A percentile compares a stretch with the other conserved stretches of the same genome.
These are phyloP conservation scores for Butyriboletus appendiculatus DNA, from an alignment of 1,284 basidiomycete species.

Conservation along the genomic window DNA sequence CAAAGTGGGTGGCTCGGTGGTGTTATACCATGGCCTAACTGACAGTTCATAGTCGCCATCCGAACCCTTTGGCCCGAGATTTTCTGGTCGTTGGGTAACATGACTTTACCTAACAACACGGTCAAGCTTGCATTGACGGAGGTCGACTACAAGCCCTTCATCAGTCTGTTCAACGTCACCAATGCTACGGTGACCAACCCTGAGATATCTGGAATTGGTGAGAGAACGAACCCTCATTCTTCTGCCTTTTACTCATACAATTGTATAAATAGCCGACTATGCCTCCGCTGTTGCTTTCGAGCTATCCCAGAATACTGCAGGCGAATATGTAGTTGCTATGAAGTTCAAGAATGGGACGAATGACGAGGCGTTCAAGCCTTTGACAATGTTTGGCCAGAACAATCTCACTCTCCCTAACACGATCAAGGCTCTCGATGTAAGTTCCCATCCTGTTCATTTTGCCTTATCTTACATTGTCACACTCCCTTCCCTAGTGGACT, in stretches of 20 bases:
- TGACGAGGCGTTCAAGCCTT: constrained; percentile 25
- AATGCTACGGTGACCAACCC: constrained; percentile 37
- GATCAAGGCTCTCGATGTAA: constrained; percentile 36
- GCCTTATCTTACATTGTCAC: neutral
- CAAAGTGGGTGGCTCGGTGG: constrained; percentile 38
- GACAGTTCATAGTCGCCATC: constrained; percentile 31
- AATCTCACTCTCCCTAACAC: constrained; percentile 38
- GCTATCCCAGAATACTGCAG: constrained; percentile 32
- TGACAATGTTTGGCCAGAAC: constrained; percentile 32
- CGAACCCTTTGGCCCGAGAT: constrained; percentile 48
- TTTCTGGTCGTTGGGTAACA: constrained; percentile 41
- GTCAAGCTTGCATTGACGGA: constrained; percentile 46
- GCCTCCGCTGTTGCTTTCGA: constrained; percentile 49
- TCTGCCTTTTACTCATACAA: neutral
- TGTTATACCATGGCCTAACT: neutral
- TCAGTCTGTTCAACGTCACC: constrained; percentile 51
- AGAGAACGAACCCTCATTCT: constrained; percentile 3
- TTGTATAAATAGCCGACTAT: constrained; percentile 45
- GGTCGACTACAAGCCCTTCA: constrained; percentile 55
- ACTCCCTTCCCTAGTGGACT: constrained; percentile 21
- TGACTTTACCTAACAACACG: constrained; percentile 41
- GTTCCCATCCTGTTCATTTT: neutral
- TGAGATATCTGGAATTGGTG: constrained; percentile 39
- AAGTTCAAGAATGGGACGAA: constrained; percentile 54
- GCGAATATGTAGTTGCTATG: constrained; percentile 31